Evolutionary conservation across 495 filamentous ascomycete genomes (phyloP).

Genomic region (Pyronema domesticum): DNA sequence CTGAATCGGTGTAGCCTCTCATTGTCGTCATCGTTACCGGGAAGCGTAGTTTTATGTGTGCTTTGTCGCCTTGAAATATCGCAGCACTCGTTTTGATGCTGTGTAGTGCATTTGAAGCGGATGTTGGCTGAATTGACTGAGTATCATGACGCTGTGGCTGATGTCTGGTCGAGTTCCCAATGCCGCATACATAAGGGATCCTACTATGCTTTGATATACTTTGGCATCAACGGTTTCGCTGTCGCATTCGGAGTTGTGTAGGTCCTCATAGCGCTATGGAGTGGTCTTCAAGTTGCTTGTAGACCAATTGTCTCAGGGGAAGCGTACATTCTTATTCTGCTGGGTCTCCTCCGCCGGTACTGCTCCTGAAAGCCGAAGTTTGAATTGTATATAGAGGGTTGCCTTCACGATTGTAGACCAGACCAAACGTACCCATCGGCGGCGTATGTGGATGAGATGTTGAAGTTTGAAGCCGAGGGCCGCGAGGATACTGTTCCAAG

Average conservation of each 20-base stretch:
- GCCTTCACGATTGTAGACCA: too few relatives aligned
- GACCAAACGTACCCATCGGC: too few relatives aligned
- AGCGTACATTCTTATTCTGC: too few relatives aligned
- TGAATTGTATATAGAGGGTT: too few relatives aligned
- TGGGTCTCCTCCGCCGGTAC: too few relatives aligned
- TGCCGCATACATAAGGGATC: conserved; percentile 21
- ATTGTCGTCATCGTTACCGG: background rate
- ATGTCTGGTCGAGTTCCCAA: conserved; percentile 19
- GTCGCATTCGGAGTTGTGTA: background rate
- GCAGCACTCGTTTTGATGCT: conserved; percentile 6
- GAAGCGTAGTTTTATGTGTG: background rate
- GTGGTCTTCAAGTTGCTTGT: too few relatives aligned
- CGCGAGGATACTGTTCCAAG: too few relatives aligned
- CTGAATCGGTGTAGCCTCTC: conserved; percentile 1
- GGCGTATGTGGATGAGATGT: too few relatives aligned
- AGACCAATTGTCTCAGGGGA: too few relatives aligned
- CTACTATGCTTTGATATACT: conserved; percentile 14
- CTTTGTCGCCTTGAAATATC: conserved; percentile 10
- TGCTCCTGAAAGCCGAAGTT: too few relatives aligned
- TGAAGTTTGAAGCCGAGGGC: too few relatives aligned
- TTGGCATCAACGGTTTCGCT: background rate
- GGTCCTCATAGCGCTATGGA: too few relatives aligned
- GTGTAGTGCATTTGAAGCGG: background rate
- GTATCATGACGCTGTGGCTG: conserved; percentile 6
- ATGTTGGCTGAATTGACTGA: conserved; percentile 1